Base-by-base conservation (phyloP, 2,329 filamentous ascomycete genomes). In the Cladosporium sp. region DNA sequence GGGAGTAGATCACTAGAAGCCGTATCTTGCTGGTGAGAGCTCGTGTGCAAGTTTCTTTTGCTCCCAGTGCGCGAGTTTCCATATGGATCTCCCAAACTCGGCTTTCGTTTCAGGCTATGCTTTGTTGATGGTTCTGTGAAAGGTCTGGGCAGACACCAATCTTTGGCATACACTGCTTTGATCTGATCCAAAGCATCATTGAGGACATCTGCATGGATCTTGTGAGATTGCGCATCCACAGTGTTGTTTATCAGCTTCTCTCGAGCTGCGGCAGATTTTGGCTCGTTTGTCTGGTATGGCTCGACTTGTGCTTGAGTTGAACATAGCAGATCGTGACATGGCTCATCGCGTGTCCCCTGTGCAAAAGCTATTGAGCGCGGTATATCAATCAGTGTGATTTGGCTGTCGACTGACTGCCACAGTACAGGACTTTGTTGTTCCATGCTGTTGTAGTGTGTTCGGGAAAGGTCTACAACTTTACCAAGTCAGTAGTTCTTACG, bases 291-390 rank as follows among this genome's bases (percentile, higher is more conserved):
- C 56, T 73, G 71, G 63, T 80, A 85, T 2, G 84, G 82, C 12
- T 64, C 59, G 42, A 75, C 60, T 2, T 78, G 62, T 1, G 84
- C 76, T 8, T 64, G 19, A 14, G 71, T 75, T 7, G 83, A 85
- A 22, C 79, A 60, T 67, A 77, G 66, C 71, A 73, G 59, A 77
- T 79, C 62, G 67, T 66, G 59, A 70, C 74, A 70, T 20, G 65
- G 60, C 36, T 76, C 65, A 30, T 72, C 73, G 6, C 74, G 69
- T 12, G 75, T 74, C 36, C 80, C 78, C 72, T 92, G 89, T 17
- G 83, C 84, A 60, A 84, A 78, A 64, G 88, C 85, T 39, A 92
- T 82, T 1, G 89, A 89, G 17, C 78, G 76, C 22, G 89, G 88
- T 47, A 91, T 82, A 67, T 92, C 89, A 54, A 92, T 71, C 25